These are phyloP conservation scores for Vitis hybrid DNA, from an alignment of 177 flowering plant genomes.

Conservation along the genomic window DNA sequence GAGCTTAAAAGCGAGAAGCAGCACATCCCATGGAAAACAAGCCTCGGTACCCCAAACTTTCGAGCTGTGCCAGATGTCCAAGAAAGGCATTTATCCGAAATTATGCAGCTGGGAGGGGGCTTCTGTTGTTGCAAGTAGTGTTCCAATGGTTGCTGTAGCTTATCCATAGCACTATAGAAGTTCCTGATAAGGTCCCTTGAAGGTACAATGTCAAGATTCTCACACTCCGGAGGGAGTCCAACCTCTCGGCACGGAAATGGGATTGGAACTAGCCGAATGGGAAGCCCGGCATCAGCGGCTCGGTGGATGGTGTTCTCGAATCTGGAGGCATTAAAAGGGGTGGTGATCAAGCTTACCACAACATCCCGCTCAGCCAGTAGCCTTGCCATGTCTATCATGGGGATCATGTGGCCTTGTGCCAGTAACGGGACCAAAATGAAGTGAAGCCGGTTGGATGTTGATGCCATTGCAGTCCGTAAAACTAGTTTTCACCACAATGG, in stretches of 20 bases:
- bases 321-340: conserved; percentile 42
- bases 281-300: conserved; percentile 22
- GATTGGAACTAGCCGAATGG: conserved; percentile 19
- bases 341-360: conserved; percentile 33
- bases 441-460: conserved; percentile 21
- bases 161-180: conserved; percentile 23
- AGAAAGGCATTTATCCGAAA: conserved; percentile 35
- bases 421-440: conserved; percentile 43
- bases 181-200: conserved; percentile 23
- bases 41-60: conserved; percentile 38
- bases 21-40: conserved; percentile 44
- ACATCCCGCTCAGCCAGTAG: conserved; percentile 32
- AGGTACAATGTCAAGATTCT: conserved; percentile 44
- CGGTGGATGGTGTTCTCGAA: conserved; percentile 19
- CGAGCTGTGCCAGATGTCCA: conserved; percentile 38
- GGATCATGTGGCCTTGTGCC: conserved; percentile 56
- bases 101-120: conserved; percentile 39
- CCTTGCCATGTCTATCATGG: conserved; percentile 48
- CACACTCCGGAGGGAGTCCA: conserved; percentile 42
- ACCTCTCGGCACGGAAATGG: conserved; percentile 36
- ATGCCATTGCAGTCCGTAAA: conserved; percentile 2
- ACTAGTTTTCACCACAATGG: too few relatives aligned
- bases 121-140: conserved; percentile 7
- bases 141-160: conserved; percentile 33
- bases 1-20: conserved; percentile 36